phyloP scores from a whole-genome alignment of 2,329 filamentous ascomycete genomes.

The Sarocladium kiliense region DNA sequence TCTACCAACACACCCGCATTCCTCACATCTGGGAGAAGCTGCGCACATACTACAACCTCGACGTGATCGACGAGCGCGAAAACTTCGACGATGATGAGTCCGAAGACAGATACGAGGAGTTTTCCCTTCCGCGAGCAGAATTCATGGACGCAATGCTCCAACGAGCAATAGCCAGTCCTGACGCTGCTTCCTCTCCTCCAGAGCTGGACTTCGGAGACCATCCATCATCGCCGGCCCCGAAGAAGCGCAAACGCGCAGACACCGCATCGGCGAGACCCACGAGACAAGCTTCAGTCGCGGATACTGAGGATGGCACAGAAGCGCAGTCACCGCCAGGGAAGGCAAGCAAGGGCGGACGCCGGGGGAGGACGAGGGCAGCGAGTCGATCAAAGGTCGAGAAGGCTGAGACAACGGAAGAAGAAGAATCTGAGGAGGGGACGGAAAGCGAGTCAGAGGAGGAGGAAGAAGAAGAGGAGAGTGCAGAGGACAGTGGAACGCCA shows the following conservation, averaged over 20 bases:
- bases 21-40: constrained; percentile 91
- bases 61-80: constrained; percentile 80
- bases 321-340: constrained; percentile 28
- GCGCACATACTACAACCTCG: constrained; percentile 75
- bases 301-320: constrained; percentile 41
- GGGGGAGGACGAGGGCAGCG: constrained; percentile 38
- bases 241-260: constrained; percentile 41
- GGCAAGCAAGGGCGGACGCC: constrained; percentile 33
- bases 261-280: constrained; percentile 28
- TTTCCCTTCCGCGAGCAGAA: constrained; percentile 50
- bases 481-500: constrained; percentile 11
- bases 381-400: constrained; percentile 24
- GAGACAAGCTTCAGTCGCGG: constrained; percentile 40
- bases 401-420: constrained; percentile 27
- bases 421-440: constrained; percentile 30
- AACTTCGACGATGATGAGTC: constrained; percentile 56
- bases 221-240: constrained; percentile 24
- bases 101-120: constrained; percentile 59
- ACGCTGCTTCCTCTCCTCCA: constrained; percentile 40
- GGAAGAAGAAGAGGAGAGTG: constrained; percentile 24
- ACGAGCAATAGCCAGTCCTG: constrained; percentile 37
- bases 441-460: constrained; percentile 25
- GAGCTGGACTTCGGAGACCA: constrained; percentile 32
- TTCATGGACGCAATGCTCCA: constrained; percentile 43
- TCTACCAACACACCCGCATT: constrained; percentile 76